Conservation (phyloP, 768 basidiomycete genomes). For the Chlorophyllum brunneum region DNA sequence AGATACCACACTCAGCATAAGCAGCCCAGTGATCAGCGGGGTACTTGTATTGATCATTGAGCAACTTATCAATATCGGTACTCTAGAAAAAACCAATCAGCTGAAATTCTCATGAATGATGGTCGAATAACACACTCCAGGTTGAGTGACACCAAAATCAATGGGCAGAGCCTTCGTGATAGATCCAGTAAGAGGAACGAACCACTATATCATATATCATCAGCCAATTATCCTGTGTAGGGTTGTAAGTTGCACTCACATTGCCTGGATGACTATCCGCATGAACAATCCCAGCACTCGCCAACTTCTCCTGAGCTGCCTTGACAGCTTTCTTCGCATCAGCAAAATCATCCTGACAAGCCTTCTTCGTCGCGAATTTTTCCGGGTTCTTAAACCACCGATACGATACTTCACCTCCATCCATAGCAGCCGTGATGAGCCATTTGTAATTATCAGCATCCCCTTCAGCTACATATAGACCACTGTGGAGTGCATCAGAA, state of each 20-base stretch:
- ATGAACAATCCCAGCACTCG: neutral
- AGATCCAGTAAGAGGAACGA: neutral
- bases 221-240: neutral
- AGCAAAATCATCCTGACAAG: neutral
- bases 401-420: neutral
- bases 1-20: too few species aligned
- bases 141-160: neutral
- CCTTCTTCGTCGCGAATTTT: neutral
- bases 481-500: neutral
- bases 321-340: neutral
- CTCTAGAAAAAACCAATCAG: too few species aligned
- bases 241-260: neutral
- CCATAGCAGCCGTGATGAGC: neutral
- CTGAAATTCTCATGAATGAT: too few species aligned
- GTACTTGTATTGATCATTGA: too few species aligned
- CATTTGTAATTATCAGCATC: neutral
- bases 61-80: too few species aligned
- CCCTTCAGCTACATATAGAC: neutral
- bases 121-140: too few species aligned
- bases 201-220: neutral
- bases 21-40: too few species aligned
- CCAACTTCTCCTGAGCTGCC: neutral
- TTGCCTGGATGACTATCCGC: constrained; percentile 1
- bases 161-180: neutral
- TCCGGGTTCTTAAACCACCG: neutral